Percentiles rank a stretch among this genome's conserved stretches.
phyloP scores from a whole-genome alignment of 352 stramenopile genomes.

The Globisporangium nodosum region DNA sequence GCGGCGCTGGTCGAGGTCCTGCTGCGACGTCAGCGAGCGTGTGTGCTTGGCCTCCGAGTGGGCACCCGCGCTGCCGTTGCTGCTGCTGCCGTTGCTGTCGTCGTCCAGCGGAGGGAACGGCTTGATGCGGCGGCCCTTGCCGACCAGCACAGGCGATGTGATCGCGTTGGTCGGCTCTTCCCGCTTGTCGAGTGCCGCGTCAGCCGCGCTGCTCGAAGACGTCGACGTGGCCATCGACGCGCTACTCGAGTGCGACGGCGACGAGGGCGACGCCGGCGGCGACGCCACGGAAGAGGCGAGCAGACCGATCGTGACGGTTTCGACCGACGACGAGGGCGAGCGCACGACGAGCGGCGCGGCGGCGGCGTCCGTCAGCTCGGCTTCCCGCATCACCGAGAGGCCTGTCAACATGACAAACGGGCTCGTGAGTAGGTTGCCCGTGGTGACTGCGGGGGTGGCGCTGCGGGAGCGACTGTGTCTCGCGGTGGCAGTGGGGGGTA shows the following conservation, averaged over 20 bases:
- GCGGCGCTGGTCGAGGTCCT: slow-evolving; percentile 32
- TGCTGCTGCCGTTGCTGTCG: slow-evolving; percentile 15
- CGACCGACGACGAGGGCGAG: slow-evolving; percentile 1
- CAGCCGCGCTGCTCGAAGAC: neutral
- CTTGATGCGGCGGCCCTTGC: slow-evolving; percentile 3
- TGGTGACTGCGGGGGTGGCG: neutral
- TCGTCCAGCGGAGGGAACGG: slow-evolving; percentile 11
- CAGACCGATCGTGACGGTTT: slow-evolving; percentile 5
- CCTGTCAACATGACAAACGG: slow-evolving; percentile 10
- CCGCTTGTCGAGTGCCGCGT: neutral
- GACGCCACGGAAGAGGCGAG: slow-evolving; percentile 10
- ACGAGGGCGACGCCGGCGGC: slow-evolving; percentile 10
- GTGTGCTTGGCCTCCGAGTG: slow-evolving; percentile 15
- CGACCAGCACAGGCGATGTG: slow-evolving; percentile 10
- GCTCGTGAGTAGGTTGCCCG: slow-evolving; percentile 9
- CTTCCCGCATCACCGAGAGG: slow-evolving; percentile 15
- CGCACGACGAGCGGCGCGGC: neutral
- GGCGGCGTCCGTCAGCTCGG: slow-evolving; percentile 3
- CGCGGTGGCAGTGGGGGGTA: no score
- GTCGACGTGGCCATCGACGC: neutral
- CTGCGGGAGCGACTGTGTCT: neutral
- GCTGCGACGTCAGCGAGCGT: slow-evolving; percentile 29
- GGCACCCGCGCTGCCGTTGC: neutral
- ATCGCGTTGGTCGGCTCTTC: slow-evolving; percentile 14
- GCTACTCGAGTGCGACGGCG: slow-evolving; percentile 8